A percentile compares a stretch with the other conserved stretches of the same genome.
Conservation (phyloP, 192 early-diverging fungal species). For the Chytriomyces hyalinus region DNA sequence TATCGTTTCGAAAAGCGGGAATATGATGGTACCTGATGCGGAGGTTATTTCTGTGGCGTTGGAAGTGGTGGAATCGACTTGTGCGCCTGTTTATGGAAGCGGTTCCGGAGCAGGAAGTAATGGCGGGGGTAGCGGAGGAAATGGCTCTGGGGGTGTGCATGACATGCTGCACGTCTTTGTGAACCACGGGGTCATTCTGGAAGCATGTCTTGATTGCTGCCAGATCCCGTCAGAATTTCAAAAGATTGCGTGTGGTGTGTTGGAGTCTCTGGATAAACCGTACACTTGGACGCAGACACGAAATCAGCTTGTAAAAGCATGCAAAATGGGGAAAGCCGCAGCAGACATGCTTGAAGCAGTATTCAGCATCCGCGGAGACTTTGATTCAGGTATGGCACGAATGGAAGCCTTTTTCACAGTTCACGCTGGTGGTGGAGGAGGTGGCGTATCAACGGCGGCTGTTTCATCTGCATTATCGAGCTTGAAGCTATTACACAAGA, state of each 20-base stretch:
- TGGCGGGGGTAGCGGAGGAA: too few species aligned
- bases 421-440: conserved; percentile 22
- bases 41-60: conserved; percentile 85
- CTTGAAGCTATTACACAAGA: conserved; percentile 17
- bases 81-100: conserved; percentile 40
- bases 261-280: conserved; percentile 67
- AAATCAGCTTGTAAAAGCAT: conserved; percentile 56
- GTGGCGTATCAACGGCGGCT: conserved; percentile 13
- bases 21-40: conserved; percentile 78
- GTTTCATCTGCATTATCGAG: conserved; percentile 9
- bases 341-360: conserved; percentile 32
- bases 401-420: conserved; percentile 33
- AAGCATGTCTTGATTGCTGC: conserved; percentile 75
- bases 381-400: conserved; percentile 14
- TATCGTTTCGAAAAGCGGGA: conserved; percentile 71
- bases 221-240: conserved; percentile 61
- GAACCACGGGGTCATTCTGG: conserved; percentile 77
- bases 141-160: too few species aligned
- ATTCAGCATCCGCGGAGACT: conserved; percentile 33
- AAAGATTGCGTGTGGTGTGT: conserved; percentile 58
- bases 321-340: conserved; percentile 22
- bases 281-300: conserved; percentile 59
- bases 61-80: conserved; percentile 42
- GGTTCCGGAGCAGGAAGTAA: conserved; percentile 43
- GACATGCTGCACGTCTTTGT: conserved; percentile 39